Evolutionary conservation across 202 grass and related monocot genomes (phyloP).

Genomic region (Cymbopogon flexuosus): DNA sequence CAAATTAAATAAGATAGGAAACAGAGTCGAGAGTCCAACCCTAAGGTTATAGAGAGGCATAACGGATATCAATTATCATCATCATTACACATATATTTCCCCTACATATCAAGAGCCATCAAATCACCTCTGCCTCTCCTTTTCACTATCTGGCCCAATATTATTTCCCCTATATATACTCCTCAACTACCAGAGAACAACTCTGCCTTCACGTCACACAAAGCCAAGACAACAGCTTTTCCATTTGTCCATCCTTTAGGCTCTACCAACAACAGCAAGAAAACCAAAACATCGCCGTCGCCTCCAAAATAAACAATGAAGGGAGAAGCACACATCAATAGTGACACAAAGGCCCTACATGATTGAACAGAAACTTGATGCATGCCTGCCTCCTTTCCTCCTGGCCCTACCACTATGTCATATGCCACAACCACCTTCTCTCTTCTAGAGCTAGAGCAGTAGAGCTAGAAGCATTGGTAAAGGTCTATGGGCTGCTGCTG

Average conservation of each 20-base stretch:
- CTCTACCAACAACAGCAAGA: constrained; percentile 22
- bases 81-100: constrained; percentile 4
- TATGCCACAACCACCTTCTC: constrained; percentile 1
- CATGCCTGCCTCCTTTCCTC: constrained; percentile 1
- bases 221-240: neutral
- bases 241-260: neutral
- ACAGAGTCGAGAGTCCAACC: neutral
- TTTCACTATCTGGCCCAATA: constrained; percentile 19
- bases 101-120: neutral
- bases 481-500: constrained; percentile 35
- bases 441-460: constrained; percentile 3
- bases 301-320: constrained; percentile 28
- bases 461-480: constrained; percentile 39
- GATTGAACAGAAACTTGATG: constrained; percentile 27
- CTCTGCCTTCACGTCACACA: neutral
- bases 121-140: constrained; percentile 3
- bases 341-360: constrained; percentile 33
- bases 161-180: constrained; percentile 8
- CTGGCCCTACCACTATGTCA: constrained; percentile 33
- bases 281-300: constrained; percentile 19
- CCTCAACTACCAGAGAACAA: constrained; percentile 28
- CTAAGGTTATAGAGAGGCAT: neutral
- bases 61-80: constrained; percentile 8
- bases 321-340: constrained; percentile 22
- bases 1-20: neutral